These are phyloP conservation scores for Pneumocystis canis DNA, from an alignment of 1,139 yeast species.

Conservation along the genomic window DNA sequence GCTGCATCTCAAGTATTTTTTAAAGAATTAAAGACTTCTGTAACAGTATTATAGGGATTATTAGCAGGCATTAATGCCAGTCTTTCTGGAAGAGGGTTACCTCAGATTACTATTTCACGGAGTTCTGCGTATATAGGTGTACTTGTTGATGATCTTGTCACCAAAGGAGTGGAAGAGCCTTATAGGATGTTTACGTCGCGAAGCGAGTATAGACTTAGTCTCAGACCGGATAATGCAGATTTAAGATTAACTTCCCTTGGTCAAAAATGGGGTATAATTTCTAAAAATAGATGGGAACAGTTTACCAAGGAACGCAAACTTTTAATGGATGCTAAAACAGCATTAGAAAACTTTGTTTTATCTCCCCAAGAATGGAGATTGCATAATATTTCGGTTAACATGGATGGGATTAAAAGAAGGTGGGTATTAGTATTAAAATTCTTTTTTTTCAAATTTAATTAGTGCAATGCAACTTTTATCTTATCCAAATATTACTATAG, in stretches of 20 bases:
- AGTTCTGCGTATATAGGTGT: slow-evolving; percentile 88
- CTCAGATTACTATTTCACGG: slow-evolving; percentile 44
- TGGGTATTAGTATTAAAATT: not conserved
- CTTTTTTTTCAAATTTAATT: not conserved
- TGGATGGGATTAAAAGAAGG: slow-evolving; percentile 17
- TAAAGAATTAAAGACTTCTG: not conserved
- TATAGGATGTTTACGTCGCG: slow-evolving; percentile 96
- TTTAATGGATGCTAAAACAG: slow-evolving; percentile 33
- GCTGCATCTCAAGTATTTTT: slow-evolving; percentile 50
- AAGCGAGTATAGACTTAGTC: slow-evolving; percentile 79
- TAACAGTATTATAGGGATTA: slow-evolving; percentile 46
- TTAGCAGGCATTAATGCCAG: slow-evolving; percentile 94
- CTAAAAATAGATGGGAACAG: slow-evolving; percentile 41
- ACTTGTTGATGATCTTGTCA: slow-evolving; percentile 78
- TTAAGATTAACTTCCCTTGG: slow-evolving; percentile 62
- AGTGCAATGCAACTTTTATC: slow-evolving; percentile 1
- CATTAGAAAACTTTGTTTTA: slow-evolving; percentile 33
- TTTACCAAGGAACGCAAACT: slow-evolving; percentile 34
- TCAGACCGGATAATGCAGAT: slow-evolving; percentile 91
- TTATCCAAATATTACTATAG: not conserved
- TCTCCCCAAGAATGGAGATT: slow-evolving; percentile 52
- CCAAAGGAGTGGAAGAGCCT: slow-evolving; percentile 95
- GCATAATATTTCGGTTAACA: slow-evolving; percentile 25
- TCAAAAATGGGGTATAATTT: slow-evolving; percentile 49
- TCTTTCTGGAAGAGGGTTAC: slow-evolving; percentile 28